Base-by-base conservation (phyloP, 2,329 filamentous ascomycete species). In the Calycina marina region DNA sequence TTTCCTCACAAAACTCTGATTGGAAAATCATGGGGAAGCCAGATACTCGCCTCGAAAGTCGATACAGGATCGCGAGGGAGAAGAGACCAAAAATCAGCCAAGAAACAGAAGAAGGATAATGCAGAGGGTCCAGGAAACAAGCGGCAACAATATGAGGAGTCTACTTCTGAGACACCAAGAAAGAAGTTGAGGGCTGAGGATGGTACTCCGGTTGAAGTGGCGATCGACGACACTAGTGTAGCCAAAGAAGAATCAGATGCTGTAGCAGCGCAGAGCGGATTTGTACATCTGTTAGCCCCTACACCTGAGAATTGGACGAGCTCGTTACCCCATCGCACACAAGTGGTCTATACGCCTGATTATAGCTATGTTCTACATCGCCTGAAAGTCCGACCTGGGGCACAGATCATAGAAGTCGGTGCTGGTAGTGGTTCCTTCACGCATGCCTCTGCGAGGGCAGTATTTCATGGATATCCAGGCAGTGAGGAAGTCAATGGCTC, bases 41-140 rank as follows among this genome's bases (percentile, higher is more conserved):
- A 96, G 53, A 76, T 96, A 14, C 69, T 83, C 28, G 90, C 90
- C 5, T 93, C 85, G 2, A 72, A 77, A 18, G 85, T 94, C 35
- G 83, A 94, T 49, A 94, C 86, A 0, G 85, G 86, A 9, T 90
- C 84, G n/a, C 67, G 85, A 46, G 84, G 84, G 18, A 69, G 79
- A 31, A 78, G 77, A 55, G 63, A 69, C 34, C 75, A 75, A 52
- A 60, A 76, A 31, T 77, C 75, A 54, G 56, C 59, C 30, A 55
- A 54, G 40, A 60, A 59, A 41, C 50, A 57, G 15, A 65, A 63
- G 47, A 51, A 58, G 31, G 59, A 57, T 13, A 54, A 49, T 18
- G 41, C 36, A 4, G 32, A 22, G 27, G 29, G 36, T 22, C 41
- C 41, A 32, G 17, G 33, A 11, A 34, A 34, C 5, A 40, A 42